phyloP scores from a whole-genome alignment of 805 yeast species.

The Candida awuae region DNA sequence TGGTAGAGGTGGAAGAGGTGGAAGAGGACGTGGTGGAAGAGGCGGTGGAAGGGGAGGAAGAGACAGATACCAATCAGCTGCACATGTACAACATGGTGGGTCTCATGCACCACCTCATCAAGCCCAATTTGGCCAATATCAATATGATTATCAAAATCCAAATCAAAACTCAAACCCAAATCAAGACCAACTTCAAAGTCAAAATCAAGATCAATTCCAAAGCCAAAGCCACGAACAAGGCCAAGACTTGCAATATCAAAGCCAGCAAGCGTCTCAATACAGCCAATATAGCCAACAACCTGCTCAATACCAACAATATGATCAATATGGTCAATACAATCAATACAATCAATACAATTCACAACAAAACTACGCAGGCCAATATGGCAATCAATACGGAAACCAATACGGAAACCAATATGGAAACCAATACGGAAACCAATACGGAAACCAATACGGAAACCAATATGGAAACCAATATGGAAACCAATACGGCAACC shows the following conservation, averaged over 20 bases:
- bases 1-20: constrained; percentile 18
- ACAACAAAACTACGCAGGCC: neutral
- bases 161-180: no score
- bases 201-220: neutral
- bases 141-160: neutral
- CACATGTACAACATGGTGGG: neutral
- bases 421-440: neutral
- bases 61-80: neutral
- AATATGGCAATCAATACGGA: neutral
- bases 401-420: neutral
- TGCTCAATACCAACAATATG: neutral
- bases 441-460: neutral
- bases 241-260: no score
- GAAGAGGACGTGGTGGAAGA: constrained; percentile 5
- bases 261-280: no score
- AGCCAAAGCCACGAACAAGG: no score
- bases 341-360: neutral
- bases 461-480: neutral
- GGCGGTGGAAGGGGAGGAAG: constrained; percentile 17
- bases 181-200: neutral
- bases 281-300: no score
- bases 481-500: neutral
- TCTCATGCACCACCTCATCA: neutral
- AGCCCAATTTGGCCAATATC: neutral
- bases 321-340: neutral